phyloP scores from a whole-genome alignment of 768 basidiomycete species.

The Hemileccinum impolitum region DNA sequence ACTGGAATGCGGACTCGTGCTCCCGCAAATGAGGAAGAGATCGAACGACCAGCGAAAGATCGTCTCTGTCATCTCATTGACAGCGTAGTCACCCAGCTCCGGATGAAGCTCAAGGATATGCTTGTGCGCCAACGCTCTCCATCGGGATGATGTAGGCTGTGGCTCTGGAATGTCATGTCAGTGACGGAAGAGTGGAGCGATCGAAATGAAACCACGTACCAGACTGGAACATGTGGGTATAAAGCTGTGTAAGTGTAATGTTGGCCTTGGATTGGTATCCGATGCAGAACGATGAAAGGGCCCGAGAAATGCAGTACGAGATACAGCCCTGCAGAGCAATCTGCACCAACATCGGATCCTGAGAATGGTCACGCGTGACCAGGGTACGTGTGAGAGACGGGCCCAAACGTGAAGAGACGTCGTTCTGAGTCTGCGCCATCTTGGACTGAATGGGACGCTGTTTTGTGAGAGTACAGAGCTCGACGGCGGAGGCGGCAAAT shows the following conservation, averaged over 20 bases:
- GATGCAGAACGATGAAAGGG: constrained; percentile 68
- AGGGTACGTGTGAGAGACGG: constrained; percentile 58
- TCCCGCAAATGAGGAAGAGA: constrained; percentile 63
- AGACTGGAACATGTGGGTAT: constrained; percentile 51
- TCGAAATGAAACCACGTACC: constrained; percentile 36
- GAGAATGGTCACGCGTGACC: constrained; percentile 61
- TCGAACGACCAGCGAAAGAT: constrained; percentile 72
- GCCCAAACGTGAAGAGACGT: constrained; percentile 63
- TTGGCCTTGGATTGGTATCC: constrained; percentile 72
- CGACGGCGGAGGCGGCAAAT: constrained; percentile 71
- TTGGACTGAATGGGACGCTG: constrained; percentile 39
- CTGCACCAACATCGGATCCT: constrained; percentile 74
- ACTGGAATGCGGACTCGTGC: constrained; percentile 39
- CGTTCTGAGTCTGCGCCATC: constrained; percentile 51
- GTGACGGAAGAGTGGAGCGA: constrained; percentile 2
- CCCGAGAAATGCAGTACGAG: constrained; percentile 61
- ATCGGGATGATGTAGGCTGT: constrained; percentile 74
- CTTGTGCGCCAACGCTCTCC: constrained; percentile 70
- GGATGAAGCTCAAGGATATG: constrained; percentile 69
- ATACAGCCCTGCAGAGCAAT: constrained; percentile 72
- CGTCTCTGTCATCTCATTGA: constrained; percentile 70
- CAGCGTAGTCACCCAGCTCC: constrained; percentile 58
- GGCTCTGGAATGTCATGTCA: constrained; percentile 45
- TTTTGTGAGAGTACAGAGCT: constrained; percentile 55
- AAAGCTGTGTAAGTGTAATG: constrained; percentile 57